Evolutionary conservation across 108 stramenopile species (phyloP).

Genomic region (Schizochytrium sp.): DNA sequence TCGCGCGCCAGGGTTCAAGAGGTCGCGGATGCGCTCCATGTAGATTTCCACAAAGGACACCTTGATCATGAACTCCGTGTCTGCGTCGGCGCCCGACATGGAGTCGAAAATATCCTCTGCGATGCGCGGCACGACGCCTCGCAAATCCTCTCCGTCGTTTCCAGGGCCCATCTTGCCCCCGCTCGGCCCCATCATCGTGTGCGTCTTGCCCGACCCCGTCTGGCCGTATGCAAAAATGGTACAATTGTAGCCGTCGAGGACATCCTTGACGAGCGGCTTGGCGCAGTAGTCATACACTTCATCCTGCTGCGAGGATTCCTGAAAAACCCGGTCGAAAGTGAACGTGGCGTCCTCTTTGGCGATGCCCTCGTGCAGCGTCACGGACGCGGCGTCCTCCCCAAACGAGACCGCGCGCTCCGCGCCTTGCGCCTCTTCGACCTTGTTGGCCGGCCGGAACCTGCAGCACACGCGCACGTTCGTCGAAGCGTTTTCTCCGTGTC

Average conservation of each 20-base stretch:
- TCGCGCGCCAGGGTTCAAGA: background rate
- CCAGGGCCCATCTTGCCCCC: background rate
- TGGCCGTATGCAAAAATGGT: conserved; percentile 58
- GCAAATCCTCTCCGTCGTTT: background rate
- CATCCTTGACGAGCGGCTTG: background rate
- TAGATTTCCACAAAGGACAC: conserved; percentile 33
- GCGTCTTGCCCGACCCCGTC: conserved; percentile 34
- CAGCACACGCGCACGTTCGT: background rate
- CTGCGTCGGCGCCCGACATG: background rate
- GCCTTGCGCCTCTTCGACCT: background rate
- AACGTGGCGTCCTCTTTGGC: conserved; percentile 19
- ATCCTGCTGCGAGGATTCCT: conserved; percentile 19
- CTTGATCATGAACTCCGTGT: conserved; percentile 26
- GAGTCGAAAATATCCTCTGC: background rate
- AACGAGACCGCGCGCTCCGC: background rate
- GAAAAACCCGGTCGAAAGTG: conserved; percentile 35
- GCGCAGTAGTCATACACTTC: conserved; percentile 27
- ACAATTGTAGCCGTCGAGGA: conserved; percentile 42
- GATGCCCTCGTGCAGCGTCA: background rate
- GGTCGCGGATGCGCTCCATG: conserved; percentile 32
- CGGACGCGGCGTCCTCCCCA: background rate
- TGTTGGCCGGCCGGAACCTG: background rate
- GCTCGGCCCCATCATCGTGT: conserved; percentile 29
- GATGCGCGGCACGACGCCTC: conserved; percentile 21
- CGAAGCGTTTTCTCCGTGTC: background rate